A percentile compares a stretch with the other conserved stretches of the same genome.
Evolutionary conservation across 73 alveolate species (phyloP).

Genomic region (Paramecium primaurelia): DNA sequence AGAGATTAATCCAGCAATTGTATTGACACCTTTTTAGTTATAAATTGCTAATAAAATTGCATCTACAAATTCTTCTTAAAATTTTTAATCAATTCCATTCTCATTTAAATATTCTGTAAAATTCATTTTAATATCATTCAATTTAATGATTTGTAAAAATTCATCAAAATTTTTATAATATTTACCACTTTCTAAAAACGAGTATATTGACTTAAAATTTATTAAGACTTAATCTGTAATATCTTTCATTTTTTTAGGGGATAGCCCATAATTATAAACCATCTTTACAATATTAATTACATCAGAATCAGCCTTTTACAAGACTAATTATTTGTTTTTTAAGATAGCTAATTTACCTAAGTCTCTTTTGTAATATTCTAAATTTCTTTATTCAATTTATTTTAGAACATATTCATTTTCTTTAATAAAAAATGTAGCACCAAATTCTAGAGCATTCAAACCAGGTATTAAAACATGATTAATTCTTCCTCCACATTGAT

Average conservation of each 20-base stretch:
- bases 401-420: not conserved
- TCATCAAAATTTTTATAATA: not conserved
- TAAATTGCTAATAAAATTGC: conserved; percentile 1
- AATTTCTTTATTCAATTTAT: not conserved
- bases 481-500: conserved; percentile 31
- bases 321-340: not conserved
- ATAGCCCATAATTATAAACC: conserved; percentile 14
- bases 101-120: not conserved
- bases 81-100: not conserved
- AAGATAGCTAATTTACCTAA: not conserved
- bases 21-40: not conserved
- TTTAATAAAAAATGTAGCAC: conserved; percentile 35
- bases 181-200: not conserved
- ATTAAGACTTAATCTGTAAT: not conserved
- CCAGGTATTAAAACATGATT: not conserved
- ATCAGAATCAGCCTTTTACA: not conserved
- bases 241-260: not conserved
- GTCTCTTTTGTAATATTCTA: not conserved
- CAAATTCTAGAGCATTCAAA: not conserved
- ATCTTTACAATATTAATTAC: not conserved
- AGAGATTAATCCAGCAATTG: not conserved
- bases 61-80: not conserved
- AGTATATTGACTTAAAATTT: not conserved
- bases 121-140: not conserved
- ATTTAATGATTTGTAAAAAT: not conserved